Percentiles rank a stretch among this genome's conserved stretches.
phyloP scores from a whole-genome alignment of 805 yeast genomes.

The Blastobotrys parvus region DNA sequence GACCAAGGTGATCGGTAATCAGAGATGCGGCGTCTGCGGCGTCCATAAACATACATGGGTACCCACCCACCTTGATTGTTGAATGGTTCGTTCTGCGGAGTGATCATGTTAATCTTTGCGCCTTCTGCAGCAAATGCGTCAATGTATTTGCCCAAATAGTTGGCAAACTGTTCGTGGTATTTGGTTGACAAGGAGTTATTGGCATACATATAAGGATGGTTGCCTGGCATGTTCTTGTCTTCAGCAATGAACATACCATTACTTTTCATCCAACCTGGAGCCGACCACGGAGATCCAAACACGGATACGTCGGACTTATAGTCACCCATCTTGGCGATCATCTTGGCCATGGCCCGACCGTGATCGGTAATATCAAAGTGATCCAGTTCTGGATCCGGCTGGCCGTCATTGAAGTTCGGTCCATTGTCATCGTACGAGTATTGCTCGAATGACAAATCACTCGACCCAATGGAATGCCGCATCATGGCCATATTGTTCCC shows the following conservation, averaged over 20 bases:
- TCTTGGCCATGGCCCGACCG: constrained; percentile 3
- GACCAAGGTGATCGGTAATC: constrained; percentile 2
- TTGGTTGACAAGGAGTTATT: background rate
- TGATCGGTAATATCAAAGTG: background rate
- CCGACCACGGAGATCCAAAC: constrained; percentile 8
- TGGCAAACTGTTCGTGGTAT: background rate
- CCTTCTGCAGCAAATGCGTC: constrained; percentile 1
- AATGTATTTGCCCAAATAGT: constrained; percentile 4
- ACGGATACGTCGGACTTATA: constrained; percentile 5
- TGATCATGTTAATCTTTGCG: constrained; percentile 3
- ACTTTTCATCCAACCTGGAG: constrained; percentile 9
- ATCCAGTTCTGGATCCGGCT: background rate
- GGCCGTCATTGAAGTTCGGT: background rate
- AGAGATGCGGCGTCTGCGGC: background rate
- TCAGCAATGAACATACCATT: constrained; percentile 2
- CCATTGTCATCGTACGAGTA: constrained; percentile 2
- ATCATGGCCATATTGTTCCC: constrained; percentile 4
- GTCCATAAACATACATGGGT: constrained; percentile 2
- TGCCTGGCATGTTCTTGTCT: background rate
- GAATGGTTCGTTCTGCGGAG: constrained; percentile 7
- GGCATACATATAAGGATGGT: background rate
- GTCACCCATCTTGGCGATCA: constrained; percentile 5
- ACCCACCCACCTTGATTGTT: constrained; percentile 6
- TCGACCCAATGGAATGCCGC: constrained; percentile 4
- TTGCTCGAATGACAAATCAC: background rate